These are phyloP conservation scores for Tulasnella sp. DNA, from an alignment of 768 basidiomycete genomes.

Conservation along the genomic window DNA sequence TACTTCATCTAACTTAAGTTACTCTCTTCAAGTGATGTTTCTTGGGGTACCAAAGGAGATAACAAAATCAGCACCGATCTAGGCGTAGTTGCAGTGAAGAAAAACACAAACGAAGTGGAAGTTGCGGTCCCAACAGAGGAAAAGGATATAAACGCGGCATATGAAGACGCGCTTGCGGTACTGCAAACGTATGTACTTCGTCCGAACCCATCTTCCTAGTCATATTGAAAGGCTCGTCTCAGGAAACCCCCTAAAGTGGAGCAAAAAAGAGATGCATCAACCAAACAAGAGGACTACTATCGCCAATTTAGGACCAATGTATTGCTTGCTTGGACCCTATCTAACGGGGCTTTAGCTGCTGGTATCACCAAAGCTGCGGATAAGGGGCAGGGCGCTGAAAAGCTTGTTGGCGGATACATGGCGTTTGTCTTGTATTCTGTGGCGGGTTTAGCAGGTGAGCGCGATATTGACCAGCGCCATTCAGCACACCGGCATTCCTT, in stretches of 20 bases:
- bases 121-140: conserved; percentile 75
- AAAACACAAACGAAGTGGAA: conserved; percentile 69
- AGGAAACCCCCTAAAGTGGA: conserved; percentile 62
- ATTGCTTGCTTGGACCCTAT: conserved; percentile 75
- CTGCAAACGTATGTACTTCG: conserved; percentile 34
- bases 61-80: conserved; percentile 77
- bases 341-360: conserved; percentile 67
- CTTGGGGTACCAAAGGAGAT: conserved; percentile 94
- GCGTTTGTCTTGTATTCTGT: conserved; percentile 80
- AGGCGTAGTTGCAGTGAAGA: conserved; percentile 50
- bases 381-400: conserved; percentile 28
- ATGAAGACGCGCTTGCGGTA: conserved; percentile 82
- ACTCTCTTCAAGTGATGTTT: conserved; percentile 47
- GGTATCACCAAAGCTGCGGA: conserved; percentile 46
- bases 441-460: conserved; percentile 74
- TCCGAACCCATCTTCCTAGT: neutral
- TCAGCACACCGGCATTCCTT: too few relatives aligned
- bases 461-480: too few relatives aligned
- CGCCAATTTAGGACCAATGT: conserved; percentile 82
- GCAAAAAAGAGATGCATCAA: conserved; percentile 43
- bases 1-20: neutral
- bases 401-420: conserved; percentile 73
- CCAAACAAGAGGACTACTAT: conserved; percentile 77
- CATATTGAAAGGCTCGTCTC: neutral
- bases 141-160: conserved; percentile 78